A percentile compares a stretch with the other conserved stretches of the same genome.
phyloP scores from a whole-genome alignment of 768 basidiomycete species.

The Dendrothele bispora region DNA sequence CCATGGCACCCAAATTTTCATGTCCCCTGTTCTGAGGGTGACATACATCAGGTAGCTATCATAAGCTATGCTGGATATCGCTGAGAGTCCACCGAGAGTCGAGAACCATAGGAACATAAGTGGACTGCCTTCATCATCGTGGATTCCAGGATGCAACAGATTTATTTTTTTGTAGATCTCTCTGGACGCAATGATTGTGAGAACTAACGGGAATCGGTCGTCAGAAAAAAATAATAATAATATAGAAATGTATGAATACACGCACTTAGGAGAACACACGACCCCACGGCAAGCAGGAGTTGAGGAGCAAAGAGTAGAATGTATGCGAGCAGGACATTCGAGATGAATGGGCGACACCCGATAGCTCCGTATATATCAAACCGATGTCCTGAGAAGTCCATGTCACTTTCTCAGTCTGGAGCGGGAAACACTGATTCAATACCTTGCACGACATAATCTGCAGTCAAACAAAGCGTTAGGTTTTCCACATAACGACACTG shows the following conservation, averaged over 20 bases:
- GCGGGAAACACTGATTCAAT: no score
- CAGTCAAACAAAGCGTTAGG: no score
- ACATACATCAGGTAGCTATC: background rate
- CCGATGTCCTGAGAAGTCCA: constrained; percentile 1
- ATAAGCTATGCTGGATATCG: constrained; percentile 1
- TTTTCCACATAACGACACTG: background rate
- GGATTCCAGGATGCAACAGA: constrained; percentile 2
- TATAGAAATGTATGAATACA: background rate
- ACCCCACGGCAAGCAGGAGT: background rate
- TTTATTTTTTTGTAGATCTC: constrained; percentile 5
- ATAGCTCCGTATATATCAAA: constrained; percentile 7
- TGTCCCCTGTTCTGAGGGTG: background rate
- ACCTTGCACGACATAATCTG: constrained; percentile 9
- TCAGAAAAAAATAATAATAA: background rate
- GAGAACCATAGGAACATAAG: constrained; percentile 3
- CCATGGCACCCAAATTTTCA: constrained; percentile 1
- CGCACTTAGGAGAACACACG: background rate
- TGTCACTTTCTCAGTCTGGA: no score
- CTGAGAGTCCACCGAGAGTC: background rate
- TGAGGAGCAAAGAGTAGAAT: constrained; percentile 3
- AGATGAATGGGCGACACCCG: constrained; percentile 1
- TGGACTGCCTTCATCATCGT: background rate
- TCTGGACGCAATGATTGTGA: background rate
- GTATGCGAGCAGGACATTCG: constrained; percentile 6
- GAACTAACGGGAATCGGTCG: background rate